Percentiles rank a stretch among this genome's conserved stretches.
Evolutionary conservation across 352 stramenopile genomes (phyloP).

Genomic region (Pythium brassicae): DNA sequence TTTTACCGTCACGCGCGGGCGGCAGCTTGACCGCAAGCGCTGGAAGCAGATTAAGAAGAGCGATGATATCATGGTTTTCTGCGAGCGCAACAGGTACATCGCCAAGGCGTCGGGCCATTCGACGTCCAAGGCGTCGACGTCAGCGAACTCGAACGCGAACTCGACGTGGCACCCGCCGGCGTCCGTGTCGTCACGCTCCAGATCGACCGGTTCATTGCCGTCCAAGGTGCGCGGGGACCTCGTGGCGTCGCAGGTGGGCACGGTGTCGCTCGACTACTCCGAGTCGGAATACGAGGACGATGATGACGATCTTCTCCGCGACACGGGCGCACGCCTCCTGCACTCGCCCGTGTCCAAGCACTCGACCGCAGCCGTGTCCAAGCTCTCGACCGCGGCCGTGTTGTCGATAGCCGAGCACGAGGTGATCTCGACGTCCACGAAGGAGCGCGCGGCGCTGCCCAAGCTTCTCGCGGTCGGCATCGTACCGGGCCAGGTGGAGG

Average conservation of each 20-base stretch:
- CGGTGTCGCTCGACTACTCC: not conserved
- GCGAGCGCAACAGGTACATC: slow-evolving; percentile 12
- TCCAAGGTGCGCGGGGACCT: too few relatives aligned
- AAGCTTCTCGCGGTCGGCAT: slow-evolving; percentile 38
- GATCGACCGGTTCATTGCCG: not conserved
- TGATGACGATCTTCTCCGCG: too few relatives aligned
- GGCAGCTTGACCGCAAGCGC: slow-evolving; percentile 25
- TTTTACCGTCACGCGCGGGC: slow-evolving; percentile 19
- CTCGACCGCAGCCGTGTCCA: not conserved
- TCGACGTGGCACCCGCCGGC: too few relatives aligned
- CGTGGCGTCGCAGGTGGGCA: not conserved
- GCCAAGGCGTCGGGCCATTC: not conserved
- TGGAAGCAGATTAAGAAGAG: slow-evolving; percentile 36
- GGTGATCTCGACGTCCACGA: not conserved
- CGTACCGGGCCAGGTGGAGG: slow-evolving; percentile 39
- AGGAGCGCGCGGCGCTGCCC: slow-evolving; percentile 2
- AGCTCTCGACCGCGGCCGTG: not conserved
- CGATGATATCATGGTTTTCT: slow-evolving; percentile 30
- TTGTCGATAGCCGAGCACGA: not conserved
- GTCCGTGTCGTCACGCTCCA: too few relatives aligned
- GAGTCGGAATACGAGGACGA: not conserved
- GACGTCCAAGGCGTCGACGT: not conserved
- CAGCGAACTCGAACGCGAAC: too few relatives aligned
- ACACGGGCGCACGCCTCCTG: not conserved
- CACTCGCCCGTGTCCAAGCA: not conserved